Evolutionary conservation across 177 flowering plant genomes (phyloP).

Genomic region (Vitis hybrid): DNA sequence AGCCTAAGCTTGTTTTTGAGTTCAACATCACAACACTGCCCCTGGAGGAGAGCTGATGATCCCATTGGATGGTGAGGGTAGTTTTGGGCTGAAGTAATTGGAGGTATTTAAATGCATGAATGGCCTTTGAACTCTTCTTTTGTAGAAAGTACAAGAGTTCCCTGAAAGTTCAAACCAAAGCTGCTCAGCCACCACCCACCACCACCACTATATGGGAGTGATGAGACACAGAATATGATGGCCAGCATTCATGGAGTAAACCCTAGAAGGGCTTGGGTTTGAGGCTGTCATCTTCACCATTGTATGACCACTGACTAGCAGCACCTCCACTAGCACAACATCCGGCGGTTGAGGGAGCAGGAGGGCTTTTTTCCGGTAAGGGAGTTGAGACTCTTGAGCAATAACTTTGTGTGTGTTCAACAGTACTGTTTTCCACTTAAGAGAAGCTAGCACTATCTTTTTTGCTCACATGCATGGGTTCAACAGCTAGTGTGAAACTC

Average conservation of each 20-base stretch:
- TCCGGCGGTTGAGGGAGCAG: conserved; percentile 1
- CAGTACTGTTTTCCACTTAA: conserved; percentile 4
- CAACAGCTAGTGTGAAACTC: conserved; percentile 39
- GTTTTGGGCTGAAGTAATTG: background rate
- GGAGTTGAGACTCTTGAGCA: conserved; percentile 7
- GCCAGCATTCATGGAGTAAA: background rate
- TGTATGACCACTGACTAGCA: background rate
- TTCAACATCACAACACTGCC: background rate
- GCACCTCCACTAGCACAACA: conserved; percentile 8
- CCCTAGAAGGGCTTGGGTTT: background rate
- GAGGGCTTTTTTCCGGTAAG: conserved; percentile 12
- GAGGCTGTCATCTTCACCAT: background rate
- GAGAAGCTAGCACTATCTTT: background rate
- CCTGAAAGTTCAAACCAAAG: too few species aligned
- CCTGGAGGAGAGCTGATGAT: too few species aligned
- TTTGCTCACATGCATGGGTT: conserved; percentile 41
- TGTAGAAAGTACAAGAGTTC: background rate
- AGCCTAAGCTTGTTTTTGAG: background rate
- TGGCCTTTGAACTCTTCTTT: background rate
- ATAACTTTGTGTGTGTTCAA: background rate
- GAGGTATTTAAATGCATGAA: conserved; percentile 6
- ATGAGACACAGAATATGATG: background rate
- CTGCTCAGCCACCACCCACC: conserved; percentile 3
- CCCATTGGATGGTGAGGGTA: background rate
- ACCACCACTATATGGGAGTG: background rate